phyloP scores from a whole-genome alignment of 2,329 filamentous ascomycete genomes.

The Penicillium sp. region DNA sequence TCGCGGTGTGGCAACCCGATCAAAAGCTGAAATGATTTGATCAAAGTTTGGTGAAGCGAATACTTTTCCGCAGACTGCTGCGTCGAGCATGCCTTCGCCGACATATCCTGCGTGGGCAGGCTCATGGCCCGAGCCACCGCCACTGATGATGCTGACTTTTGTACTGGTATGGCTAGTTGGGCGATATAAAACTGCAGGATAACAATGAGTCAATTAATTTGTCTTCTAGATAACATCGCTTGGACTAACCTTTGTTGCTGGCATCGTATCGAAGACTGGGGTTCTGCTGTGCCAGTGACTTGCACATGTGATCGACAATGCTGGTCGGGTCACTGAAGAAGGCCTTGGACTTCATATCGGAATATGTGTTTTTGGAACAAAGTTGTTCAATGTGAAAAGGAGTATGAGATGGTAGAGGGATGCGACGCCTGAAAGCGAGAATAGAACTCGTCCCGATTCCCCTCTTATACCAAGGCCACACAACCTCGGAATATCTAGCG shows the following conservation, averaged over 20 bases:
- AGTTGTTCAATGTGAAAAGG: not conserved
- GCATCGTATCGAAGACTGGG: slow-evolving; percentile 6
- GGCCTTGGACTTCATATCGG: slow-evolving; percentile 8
- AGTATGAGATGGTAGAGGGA: not conserved
- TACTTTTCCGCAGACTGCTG: slow-evolving; percentile 12
- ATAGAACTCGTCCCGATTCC: not conserved
- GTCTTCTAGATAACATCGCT: not conserved
- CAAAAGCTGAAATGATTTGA: slow-evolving; percentile 11
- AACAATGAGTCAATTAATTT: not conserved
- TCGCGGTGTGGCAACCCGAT: slow-evolving; percentile 4
- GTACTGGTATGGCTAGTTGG: not conserved
- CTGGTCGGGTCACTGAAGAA: slow-evolving; percentile 8
- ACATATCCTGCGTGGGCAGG: slow-evolving; percentile 13
- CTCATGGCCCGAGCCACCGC: slow-evolving; percentile 15
- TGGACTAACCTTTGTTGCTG: slow-evolving; percentile 4
- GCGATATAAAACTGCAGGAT: slow-evolving; percentile 1
- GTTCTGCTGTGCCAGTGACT: slow-evolving; percentile 6
- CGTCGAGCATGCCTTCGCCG: slow-evolving; percentile 14
- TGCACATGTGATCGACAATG: slow-evolving; percentile 8
- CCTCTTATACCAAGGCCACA: slow-evolving; percentile 5
- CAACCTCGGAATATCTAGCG: not conserved
- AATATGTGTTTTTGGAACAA: not conserved
- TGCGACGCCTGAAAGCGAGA: not conserved
- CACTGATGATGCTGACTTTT: slow-evolving; percentile 16
- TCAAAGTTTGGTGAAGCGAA: slow-evolving; percentile 14